Evolutionary conservation across 2,329 filamentous ascomycete genomes (phyloP), one percentile per base, ranked within the genome.

Genomic region (Phaeoacremonium minimum): DNA sequence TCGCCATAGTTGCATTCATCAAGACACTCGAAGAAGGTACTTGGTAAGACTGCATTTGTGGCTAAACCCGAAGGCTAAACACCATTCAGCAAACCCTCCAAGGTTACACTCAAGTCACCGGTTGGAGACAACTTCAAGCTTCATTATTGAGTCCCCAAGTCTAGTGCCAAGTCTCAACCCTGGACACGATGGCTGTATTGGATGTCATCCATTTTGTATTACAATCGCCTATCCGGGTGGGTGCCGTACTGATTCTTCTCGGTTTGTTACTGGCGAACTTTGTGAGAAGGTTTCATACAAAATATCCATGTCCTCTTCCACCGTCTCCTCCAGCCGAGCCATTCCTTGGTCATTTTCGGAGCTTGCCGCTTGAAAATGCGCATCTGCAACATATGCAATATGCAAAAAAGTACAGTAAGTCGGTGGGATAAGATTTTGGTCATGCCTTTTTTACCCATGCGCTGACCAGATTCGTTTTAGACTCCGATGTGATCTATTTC

Each of bases 401-500:
- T 40, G 37, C 34, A 6, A 40, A 43, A 17, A 22, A 45, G 30
- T 41, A 35, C 16, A 26, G 22, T 26, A 26, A 26, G 22, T 26
- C 22, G 22, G n/a, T 9, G 9, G 9, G 9, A 9, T 26, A 9
- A 26, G 9, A 9, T 9, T 9, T 9, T 26, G n/a, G 9, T 26
- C 22, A 9, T 9, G 9, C 22, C 9, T n/a, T 9, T 26, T 9
- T 26, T 9, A 26, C 22, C 9, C 22, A 26, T 9, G 22, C n/a
- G 2, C 9, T 26, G 9, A 9, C n/a, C 9, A 26, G 9, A 26
- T n/a, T 9, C 9, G 22, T 9, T 9, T 9, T n/a, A 26, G 18
- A 42, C 15, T 50, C 46, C 6, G 51, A 57, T 33, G 45, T 57
- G 15, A 35, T 55, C 6, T 46, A 47, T 32, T 47, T 58, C 33